Conservation (phyloP, 805 yeast genomes). For the Lachancea sp. region DNA sequence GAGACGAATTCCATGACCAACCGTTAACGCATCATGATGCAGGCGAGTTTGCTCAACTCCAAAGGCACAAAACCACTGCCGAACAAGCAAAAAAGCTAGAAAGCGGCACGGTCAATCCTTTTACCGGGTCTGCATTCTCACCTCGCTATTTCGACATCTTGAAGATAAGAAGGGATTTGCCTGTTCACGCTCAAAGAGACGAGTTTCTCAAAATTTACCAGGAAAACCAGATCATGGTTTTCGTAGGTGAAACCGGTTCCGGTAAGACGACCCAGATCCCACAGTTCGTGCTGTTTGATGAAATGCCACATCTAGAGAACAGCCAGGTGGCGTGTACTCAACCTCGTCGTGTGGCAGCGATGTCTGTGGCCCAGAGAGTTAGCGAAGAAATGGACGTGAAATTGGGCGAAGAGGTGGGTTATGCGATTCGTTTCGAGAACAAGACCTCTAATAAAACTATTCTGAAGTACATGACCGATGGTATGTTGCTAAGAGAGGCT, state of each 20-base stretch:
- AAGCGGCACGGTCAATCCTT: conserved; percentile 60
- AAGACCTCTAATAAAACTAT: conserved; percentile 74
- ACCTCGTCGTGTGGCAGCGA: conserved; percentile 98
- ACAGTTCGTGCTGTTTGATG: conserved; percentile 86
- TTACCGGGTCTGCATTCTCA: conserved; percentile 61
- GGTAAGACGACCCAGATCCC: conserved; percentile 99
- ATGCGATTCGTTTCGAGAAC: conserved; percentile 89
- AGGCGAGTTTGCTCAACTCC: conserved; percentile 53
- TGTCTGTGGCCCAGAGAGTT: conserved; percentile 96
- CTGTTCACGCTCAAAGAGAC: conserved; percentile 88
- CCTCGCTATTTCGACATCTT: conserved; percentile 72
- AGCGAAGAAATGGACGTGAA: conserved; percentile 95
- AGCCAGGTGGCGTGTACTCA: conserved; percentile 91
- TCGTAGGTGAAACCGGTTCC: conserved; percentile 98
- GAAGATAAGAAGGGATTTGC: conserved; percentile 73
- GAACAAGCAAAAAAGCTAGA: conserved; percentile 55
- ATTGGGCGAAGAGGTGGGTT: conserved; percentile 92
- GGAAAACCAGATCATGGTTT: conserved; percentile 86
- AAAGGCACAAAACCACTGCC: conserved; percentile 62
- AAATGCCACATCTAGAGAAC: conserved; percentile 79
- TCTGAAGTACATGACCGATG: conserved; percentile 95
- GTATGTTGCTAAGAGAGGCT: conserved; percentile 95
- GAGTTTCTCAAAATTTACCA: conserved; percentile 85
- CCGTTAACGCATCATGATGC: conserved; percentile 51
- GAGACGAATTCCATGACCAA: conserved; percentile 39